Percentiles rank a stretch among this genome's conserved stretches.
Evolutionary conservation across 768 basidiomycete genomes (phyloP).

Genomic region (Lentinula aciculospora): DNA sequence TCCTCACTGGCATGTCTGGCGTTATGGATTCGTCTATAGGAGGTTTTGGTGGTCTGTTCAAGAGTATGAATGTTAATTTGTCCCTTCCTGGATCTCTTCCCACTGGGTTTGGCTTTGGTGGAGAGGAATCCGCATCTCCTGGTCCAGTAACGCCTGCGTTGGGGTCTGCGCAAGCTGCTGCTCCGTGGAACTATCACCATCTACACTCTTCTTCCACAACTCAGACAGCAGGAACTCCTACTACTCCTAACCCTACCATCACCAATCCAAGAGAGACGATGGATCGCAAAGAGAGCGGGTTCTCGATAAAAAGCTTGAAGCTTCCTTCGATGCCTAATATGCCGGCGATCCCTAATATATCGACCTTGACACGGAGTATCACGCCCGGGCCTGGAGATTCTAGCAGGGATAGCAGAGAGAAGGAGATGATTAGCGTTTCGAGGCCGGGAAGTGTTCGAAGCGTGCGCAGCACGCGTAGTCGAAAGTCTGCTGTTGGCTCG

Average conservation of each 20-base stretch:
- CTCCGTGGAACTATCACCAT: conserved; percentile 29
- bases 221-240: no score
- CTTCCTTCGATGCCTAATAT: conserved; percentile 41
- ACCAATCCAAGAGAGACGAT: conserved; percentile 21
- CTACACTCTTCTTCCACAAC: no score
- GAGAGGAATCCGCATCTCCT: conserved; percentile 10
- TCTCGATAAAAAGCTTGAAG: conserved; percentile 78
- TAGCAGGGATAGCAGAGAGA: no score
- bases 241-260: no score
- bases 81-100: conserved; percentile 50
- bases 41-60: conserved; percentile 41
- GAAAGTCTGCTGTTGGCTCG: not conserved
- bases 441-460: conserved; percentile 30
- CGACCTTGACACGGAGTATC: not conserved
- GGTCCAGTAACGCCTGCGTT: conserved; percentile 15
- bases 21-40: conserved; percentile 91
- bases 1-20: conserved; percentile 76
- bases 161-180: conserved; percentile 22
- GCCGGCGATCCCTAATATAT: conserved; percentile 21
- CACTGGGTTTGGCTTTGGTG: conserved; percentile 13
- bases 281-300: conserved; percentile 68
- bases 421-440: conserved; percentile 41
- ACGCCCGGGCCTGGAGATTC: conserved; percentile 12
- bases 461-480: not conserved
- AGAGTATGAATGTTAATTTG: conserved; percentile 40